Conservation (phyloP, 192 early-diverging fungal genomes). For the Coemansia umbellata region DNA sequence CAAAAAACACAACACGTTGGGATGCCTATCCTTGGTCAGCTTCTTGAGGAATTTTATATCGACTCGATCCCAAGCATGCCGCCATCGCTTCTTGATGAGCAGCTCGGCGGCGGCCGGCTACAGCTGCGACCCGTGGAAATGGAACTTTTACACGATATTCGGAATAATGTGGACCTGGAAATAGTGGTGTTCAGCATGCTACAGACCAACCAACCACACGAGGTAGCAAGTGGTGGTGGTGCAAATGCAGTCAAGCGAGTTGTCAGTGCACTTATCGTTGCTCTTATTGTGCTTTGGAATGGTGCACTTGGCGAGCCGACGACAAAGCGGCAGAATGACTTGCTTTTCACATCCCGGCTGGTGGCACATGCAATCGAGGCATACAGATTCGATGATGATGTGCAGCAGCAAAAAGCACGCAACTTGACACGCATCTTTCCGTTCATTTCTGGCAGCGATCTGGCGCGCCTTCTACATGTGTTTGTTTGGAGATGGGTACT, state of each 20-base stretch:
- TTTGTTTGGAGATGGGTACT: slow-evolving; percentile 43
- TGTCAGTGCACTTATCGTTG: slow-evolving; percentile 33
- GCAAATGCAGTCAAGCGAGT: slow-evolving; percentile 7
- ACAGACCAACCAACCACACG: neutral
- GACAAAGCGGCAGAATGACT: slow-evolving; percentile 14
- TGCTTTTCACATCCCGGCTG: slow-evolving; percentile 26
- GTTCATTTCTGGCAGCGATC: slow-evolving; percentile 17
- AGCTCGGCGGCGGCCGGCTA: slow-evolving; percentile 11
- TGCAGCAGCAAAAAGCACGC: neutral
- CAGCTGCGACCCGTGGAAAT: slow-evolving; percentile 29
- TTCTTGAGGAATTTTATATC: slow-evolving; percentile 36
- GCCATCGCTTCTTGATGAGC: slow-evolving; percentile 28
- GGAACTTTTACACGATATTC: slow-evolving; percentile 40
- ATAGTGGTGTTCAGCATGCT: slow-evolving; percentile 11
- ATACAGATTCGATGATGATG: slow-evolving; percentile 2
- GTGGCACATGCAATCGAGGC: slow-evolving; percentile 16
- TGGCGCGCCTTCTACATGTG: slow-evolving; percentile 34
- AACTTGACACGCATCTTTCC: slow-evolving; percentile 18
- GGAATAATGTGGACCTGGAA: slow-evolving; percentile 27
- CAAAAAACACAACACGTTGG: neutral
- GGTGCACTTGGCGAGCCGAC: slow-evolving; percentile 37
- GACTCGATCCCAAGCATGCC: slow-evolving; percentile 37
- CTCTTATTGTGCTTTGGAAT: slow-evolving; percentile 37
- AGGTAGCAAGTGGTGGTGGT: neutral
- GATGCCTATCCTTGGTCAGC: slow-evolving; percentile 10